Evolutionary conservation across 805 yeast genomes (phyloP), one percentile per base, ranked within the genome.

Genomic region (Starmerella cellae): DNA sequence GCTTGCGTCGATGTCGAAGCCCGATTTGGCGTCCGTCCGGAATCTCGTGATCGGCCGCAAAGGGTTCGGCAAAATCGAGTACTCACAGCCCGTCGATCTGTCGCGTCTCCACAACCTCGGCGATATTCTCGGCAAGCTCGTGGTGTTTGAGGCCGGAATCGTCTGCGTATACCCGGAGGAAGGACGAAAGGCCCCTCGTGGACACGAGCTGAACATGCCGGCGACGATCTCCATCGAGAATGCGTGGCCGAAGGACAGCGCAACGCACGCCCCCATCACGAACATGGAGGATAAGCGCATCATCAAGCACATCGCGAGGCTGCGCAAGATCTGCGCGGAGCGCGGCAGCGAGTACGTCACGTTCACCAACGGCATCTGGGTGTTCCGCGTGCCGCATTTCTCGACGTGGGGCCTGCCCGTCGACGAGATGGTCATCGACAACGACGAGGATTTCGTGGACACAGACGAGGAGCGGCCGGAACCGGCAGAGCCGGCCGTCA

Each of bases 331-430:
- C 38, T 72, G 73, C 47, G 67, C 64, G 37, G 61, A 68, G 50
- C 69, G 66, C 27, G 94, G 87, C 5, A 83, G 79, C 77, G 77
- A 77, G 47, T 84, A 81, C 56, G 66, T 87, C 13, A 78, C 85
- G 4, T 85, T 85, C 3, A 67, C 77, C 23, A 72, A 74, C 4
- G 82, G 83, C 28, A 61, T 72, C 4, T 85, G 87, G 84, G 75
- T 79, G 1, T 85, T 83, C 61, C 73, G 68, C 52, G 95, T 87
- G 8, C 76, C 80, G 51, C 98, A 91, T 64, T 91, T 91, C 55
- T 84, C 95, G 64, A 74, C 82, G 5, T 91, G 96, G 95, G 97
- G 97, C 5, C 62, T 91, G 30, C 43, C 52, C n/a, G 47, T 41
- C n/a, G 50, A 52, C 6, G 54, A 53, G 14, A 51, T 53, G 58